phyloP scores from a whole-genome alignment of 306 rosid species.

The Cucumis sativus region DNA sequence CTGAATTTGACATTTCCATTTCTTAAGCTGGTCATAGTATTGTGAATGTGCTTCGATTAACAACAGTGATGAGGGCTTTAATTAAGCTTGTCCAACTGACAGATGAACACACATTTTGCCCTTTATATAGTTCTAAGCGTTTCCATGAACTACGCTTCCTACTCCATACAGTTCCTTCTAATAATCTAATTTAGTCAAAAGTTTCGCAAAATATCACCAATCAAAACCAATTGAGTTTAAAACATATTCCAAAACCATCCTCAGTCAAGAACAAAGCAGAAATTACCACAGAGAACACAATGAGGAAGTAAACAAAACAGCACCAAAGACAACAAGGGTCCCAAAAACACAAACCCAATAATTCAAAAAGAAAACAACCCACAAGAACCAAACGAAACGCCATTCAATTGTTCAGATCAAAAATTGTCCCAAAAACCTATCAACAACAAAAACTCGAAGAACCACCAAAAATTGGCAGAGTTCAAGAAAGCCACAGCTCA shows the following conservation, averaged over 20 bases:
- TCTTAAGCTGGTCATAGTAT: background rate
- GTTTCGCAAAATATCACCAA: background rate
- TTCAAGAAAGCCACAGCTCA: slow-evolving; percentile 7
- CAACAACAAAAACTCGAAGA: background rate
- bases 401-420: slow-evolving; percentile 5
- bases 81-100: background rate
- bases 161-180: background rate
- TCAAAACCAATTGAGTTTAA: background rate
- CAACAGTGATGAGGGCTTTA: background rate
- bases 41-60: background rate
- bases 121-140: background rate
- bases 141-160: background rate
- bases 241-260: background rate
- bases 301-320: background rate
- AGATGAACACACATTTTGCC: background rate
- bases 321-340: background rate
- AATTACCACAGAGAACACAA: background rate
- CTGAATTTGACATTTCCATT: background rate
- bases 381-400: background rate
- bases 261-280: background rate
- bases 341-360: background rate
- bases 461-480: background rate
- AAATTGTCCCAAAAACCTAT: background rate
- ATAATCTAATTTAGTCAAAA: background rate
- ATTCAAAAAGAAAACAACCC: background rate